Conservation (phyloP, 176 grass and related monocot genomes). For the Oryza rufipogon region DNA sequence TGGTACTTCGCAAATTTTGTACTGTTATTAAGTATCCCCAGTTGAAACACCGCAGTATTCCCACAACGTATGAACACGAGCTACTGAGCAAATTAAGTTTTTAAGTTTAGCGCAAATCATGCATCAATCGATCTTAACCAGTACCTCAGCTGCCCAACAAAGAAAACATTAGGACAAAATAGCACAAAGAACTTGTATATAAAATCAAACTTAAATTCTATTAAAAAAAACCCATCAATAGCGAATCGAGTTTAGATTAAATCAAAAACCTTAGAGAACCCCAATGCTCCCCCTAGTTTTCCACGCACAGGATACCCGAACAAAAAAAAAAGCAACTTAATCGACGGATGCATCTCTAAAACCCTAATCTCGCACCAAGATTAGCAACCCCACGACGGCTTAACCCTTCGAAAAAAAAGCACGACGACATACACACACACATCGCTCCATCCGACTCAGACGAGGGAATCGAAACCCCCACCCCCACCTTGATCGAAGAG, state of each 20-base stretch:
- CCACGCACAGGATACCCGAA: too few relatives aligned
- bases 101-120: too few relatives aligned
- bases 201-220: background rate
- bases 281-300: too few relatives aligned
- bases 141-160: background rate
- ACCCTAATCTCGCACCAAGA: background rate
- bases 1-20: too few relatives aligned
- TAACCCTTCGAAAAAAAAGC: too few relatives aligned
- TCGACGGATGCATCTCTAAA: background rate
- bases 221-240: background rate
- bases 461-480: background rate
- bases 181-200: background rate
- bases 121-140: background rate
- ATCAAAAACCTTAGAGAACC: background rate
- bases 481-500: conserved; percentile 29
- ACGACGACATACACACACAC: too few relatives aligned
- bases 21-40: too few relatives aligned
- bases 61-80: too few relatives aligned
- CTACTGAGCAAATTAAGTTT: too few relatives aligned
- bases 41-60: too few relatives aligned
- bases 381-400: too few relatives aligned
- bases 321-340: too few relatives aligned
- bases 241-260: background rate
- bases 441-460: background rate
- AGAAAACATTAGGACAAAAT: background rate